These are phyloP conservation scores for Copromyces sp. DNA, from an alignment of 495 filamentous ascomycete genomes.

Conservation along the genomic window DNA sequence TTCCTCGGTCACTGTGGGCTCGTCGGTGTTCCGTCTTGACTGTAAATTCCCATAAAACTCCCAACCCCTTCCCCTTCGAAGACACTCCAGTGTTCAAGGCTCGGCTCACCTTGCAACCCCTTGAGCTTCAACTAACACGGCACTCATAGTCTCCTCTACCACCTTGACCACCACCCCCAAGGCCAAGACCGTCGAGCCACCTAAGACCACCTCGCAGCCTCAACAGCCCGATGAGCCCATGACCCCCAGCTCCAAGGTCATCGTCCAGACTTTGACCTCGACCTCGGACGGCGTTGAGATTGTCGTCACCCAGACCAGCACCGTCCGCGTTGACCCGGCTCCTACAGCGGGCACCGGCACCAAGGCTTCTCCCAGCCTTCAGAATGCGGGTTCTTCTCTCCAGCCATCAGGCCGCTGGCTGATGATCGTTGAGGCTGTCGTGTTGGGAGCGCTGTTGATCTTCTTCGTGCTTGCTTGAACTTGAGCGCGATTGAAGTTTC, in stretches of 20 bases:
- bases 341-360: conserved; percentile 7
- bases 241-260: conserved; percentile 10
- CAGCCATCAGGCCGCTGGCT: neutral
- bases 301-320: conserved; percentile 16
- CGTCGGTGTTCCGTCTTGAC: conserved; percentile 5
- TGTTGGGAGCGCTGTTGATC: conserved; percentile 18
- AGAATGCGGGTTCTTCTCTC: conserved; percentile 18
- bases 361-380: conserved; percentile 21
- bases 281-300: conserved; percentile 29
- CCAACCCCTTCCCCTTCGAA: neutral
- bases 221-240: neutral
- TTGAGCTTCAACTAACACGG: neutral
- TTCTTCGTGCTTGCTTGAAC: neutral
- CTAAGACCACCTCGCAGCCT: conserved; percentile 1
- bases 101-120: neutral
- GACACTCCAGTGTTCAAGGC: neutral
- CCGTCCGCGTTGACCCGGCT: conserved; percentile 12
- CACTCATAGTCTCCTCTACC: neutral
- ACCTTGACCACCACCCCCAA: conserved; percentile 2
- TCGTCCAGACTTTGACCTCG: conserved; percentile 22
- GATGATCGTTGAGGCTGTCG: conserved; percentile 16
- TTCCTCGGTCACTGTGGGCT: conserved; percentile 19
- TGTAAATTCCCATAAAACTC: neutral
- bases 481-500: neutral
- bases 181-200: conserved; percentile 1